Evolutionary conservation across 306 rosid genomes (phyloP).

Genomic region (Cotoneaster glaucophyllus): DNA sequence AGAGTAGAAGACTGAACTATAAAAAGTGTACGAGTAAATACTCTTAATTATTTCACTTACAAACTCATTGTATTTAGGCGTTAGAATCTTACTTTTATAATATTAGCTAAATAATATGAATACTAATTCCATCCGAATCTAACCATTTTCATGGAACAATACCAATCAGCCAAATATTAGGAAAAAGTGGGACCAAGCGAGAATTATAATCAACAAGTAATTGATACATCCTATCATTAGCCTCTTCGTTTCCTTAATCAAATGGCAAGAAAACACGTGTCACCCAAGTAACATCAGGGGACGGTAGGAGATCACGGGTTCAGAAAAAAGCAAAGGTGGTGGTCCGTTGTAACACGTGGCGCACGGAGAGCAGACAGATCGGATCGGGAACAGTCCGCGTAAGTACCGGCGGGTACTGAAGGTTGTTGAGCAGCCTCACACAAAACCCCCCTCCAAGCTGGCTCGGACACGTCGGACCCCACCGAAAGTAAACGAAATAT

Average conservation of each 20-base stretch:
- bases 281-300: neutral
- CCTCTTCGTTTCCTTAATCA: neutral
- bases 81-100: neutral
- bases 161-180: neutral
- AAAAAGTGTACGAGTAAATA: too few species aligned
- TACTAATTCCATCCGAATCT: neutral
- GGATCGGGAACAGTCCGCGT: conserved; percentile 35
- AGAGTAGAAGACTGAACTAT: neutral
- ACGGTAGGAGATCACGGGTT: conserved; percentile 40
- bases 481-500: neutral
- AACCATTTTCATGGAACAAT: neutral
- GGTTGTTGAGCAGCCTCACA: neutral
- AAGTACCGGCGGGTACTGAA: conserved; percentile 22
- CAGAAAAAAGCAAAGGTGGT: neutral
- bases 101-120: neutral
- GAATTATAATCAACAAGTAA: neutral
- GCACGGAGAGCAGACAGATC: conserved; percentile 3
- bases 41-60: too few species aligned
- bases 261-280: conserved; percentile 35
- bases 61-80: neutral
- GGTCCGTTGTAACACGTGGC: conserved; percentile 32
- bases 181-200: neutral
- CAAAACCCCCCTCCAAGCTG: neutral
- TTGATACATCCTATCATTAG: too few species aligned
- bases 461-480: neutral